phyloP scores from a whole-genome alignment of 2,329 filamentous ascomycete genomes.

The Pezicula rhizophila region DNA sequence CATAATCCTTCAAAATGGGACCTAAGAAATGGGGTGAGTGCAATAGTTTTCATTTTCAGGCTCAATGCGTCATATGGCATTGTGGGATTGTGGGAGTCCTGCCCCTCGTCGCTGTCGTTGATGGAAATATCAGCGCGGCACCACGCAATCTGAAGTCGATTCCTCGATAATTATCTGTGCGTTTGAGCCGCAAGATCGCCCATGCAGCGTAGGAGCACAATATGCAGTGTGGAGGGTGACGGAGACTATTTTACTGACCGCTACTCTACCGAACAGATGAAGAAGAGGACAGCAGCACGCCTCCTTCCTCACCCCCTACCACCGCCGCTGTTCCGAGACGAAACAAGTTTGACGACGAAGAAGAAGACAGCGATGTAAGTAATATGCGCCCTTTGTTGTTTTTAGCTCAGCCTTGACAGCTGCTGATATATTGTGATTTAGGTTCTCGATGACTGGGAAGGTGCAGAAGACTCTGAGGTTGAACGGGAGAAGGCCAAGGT shows the following conservation, averaged over 20 bases:
- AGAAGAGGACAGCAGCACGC: slow-evolving; percentile 44
- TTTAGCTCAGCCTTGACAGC: no score
- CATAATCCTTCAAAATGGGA: slow-evolving; percentile 16
- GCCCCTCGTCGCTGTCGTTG: slow-evolving; percentile 1
- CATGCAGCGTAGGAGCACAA: slow-evolving; percentile 8
- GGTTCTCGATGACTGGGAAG: slow-evolving; percentile 96
- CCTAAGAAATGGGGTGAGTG: slow-evolving; percentile 30
- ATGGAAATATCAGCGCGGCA: not conserved
- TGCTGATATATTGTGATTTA: slow-evolving; percentile 29
- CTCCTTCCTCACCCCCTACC: slow-evolving; percentile 28
- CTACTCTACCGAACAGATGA: slow-evolving; percentile 27
- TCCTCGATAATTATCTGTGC: slow-evolving; percentile 5
- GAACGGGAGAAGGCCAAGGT: slow-evolving; percentile 94
- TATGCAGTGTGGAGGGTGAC: slow-evolving; percentile 14
- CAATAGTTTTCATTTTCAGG: slow-evolving; percentile 15
- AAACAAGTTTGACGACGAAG: slow-evolving; percentile 86
- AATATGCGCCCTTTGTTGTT: no score
- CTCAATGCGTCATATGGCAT: not conserved
- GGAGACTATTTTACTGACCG: slow-evolving; percentile 21
- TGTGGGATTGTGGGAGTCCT: not conserved
- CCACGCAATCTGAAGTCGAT: not conserved
- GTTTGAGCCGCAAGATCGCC: slow-evolving; percentile 14
- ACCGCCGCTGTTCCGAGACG: slow-evolving; percentile 18
- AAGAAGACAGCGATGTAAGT: slow-evolving; percentile 70
- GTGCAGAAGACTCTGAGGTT: slow-evolving; percentile 90